These are phyloP conservation scores for Aspergillus hortae DNA, from an alignment of 2,329 filamentous ascomycete genomes.

Conservation along the genomic window DNA sequence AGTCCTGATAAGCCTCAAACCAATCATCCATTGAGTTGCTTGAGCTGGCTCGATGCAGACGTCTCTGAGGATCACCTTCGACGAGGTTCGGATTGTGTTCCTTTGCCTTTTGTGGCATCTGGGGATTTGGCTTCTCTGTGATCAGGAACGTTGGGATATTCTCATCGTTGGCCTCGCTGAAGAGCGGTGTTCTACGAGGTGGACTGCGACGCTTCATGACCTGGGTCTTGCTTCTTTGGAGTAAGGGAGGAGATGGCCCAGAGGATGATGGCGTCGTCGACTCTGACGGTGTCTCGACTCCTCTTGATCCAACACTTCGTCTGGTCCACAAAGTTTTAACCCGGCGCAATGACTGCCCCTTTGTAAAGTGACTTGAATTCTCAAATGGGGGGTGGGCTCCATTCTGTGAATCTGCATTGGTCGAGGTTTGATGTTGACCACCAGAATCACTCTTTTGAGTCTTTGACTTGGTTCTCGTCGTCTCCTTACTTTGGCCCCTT, in stretches of 20 bases:
- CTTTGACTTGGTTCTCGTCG: constrained; percentile 2
- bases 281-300: constrained; percentile 9
- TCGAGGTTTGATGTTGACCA: constrained; percentile 4
- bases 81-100: not conserved
- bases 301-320: constrained; percentile 10
- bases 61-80: not conserved
- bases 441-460: not conserved
- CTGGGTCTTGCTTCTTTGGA: constrained; percentile 10
- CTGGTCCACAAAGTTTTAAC: constrained; percentile 11
- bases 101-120: not conserved
- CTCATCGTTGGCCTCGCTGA: not conserved
- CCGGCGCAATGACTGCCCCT: constrained; percentile 10
- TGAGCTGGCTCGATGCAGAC: constrained; percentile 9
- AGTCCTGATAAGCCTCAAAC: constrained; percentile 23
- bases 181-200: constrained; percentile 3
- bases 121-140: not conserved
- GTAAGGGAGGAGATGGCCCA: constrained; percentile 5
- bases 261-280: constrained; percentile 6
- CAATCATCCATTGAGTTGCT: constrained; percentile 18
- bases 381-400: not conserved
- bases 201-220: constrained; percentile 10
- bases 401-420: constrained; percentile 1
- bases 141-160: not conserved
- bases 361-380: constrained; percentile 6
- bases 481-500: no score